phyloP scores from a whole-genome alignment of 768 basidiomycete genomes.

The Pleurotus eryngii region DNA sequence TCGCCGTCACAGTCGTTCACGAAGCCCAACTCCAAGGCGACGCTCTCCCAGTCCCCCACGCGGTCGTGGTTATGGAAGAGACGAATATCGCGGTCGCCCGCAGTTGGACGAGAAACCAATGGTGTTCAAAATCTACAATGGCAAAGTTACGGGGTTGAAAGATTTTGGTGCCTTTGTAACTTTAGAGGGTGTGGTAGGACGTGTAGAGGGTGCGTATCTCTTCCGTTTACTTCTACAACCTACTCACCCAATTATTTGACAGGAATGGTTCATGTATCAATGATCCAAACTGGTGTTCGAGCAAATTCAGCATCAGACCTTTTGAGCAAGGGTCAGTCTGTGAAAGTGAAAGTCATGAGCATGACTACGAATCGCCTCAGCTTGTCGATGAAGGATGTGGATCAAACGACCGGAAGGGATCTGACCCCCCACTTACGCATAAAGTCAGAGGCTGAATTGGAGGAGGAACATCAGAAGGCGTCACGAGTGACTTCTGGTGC shows the following conservation, averaged over 20 bases:
- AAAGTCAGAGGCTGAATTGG: slow-evolving; percentile 91
- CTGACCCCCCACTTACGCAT: slow-evolving; percentile 93
- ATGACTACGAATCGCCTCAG: slow-evolving; percentile 77
- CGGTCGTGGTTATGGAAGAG: slow-evolving; percentile 44
- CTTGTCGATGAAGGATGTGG: slow-evolving; percentile 97
- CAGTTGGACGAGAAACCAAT: slow-evolving; percentile 77
- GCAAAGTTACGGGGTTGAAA: slow-evolving; percentile 79
- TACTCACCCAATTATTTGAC: slow-evolving; percentile 9
- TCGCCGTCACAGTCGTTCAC: slow-evolving; percentile 50
- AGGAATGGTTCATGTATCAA: slow-evolving; percentile 99
- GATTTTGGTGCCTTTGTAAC: slow-evolving; percentile 96
- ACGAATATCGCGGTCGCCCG: slow-evolving; percentile 31
- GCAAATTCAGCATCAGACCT: slow-evolving; percentile 87
- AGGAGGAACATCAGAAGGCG: slow-evolving; percentile 67
- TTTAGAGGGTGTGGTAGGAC: slow-evolving; percentile 81
- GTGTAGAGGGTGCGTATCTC: slow-evolving; percentile 75
- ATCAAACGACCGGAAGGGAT: slow-evolving; percentile 86
- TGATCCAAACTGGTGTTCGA: slow-evolving; percentile 81
- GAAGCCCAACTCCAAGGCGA: slow-evolving; percentile 36
- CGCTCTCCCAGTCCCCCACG: slow-evolving; percentile 61
- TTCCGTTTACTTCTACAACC: background rate
- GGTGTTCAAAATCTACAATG: slow-evolving; percentile 92
- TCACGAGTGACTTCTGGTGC: slow-evolving; percentile 73
- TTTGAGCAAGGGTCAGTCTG: slow-evolving; percentile 75
- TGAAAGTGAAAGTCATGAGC: slow-evolving; percentile 97